Evolutionary conservation across 163 green algal genomes (phyloP).

Genomic region (Scenedesmus sp.): DNA sequence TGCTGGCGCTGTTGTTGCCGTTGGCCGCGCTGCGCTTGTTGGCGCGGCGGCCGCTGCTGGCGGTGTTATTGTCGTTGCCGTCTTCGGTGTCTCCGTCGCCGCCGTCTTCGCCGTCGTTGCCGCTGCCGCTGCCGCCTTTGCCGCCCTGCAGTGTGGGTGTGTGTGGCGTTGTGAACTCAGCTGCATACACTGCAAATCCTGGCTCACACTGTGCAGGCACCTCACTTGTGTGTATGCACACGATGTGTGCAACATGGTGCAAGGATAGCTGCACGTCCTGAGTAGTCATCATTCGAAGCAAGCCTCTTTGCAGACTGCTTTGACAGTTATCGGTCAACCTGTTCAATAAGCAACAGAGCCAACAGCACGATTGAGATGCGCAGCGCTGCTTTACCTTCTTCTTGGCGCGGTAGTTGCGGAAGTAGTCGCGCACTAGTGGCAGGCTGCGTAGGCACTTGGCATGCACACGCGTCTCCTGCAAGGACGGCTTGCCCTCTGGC

Average conservation of each 20-base stretch:
- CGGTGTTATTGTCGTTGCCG: not conserved
- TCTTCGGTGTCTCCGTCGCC: conserved; percentile 36
- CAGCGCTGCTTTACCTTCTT: conserved; percentile 45
- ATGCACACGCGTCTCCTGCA: conserved; percentile 69
- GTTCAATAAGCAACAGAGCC: not conserved
- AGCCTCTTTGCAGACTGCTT: not conserved
- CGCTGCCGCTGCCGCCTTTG: not conserved
- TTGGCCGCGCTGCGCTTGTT: not conserved
- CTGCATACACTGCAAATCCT: not conserved
- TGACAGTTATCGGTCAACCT: not conserved
- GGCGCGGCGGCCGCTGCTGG: not conserved
- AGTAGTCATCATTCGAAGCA: not conserved
- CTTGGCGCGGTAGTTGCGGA: conserved; percentile 61
- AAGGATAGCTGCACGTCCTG: not conserved
- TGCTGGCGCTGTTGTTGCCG: not conserved
- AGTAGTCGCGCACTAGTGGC: conserved; percentile 64
- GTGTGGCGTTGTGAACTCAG: not conserved
- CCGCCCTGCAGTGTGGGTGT: not conserved
- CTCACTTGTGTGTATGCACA: not conserved
- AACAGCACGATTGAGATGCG: not conserved
- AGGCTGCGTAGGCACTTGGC: conserved; percentile 70
- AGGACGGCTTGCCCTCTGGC: conserved; percentile 54
- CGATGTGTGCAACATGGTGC: not conserved
- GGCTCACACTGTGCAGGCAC: not conserved
- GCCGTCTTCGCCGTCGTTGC: not conserved